phyloP scores from a whole-genome alignment of 495 filamentous ascomycete genomes.

The Pyrenopolyporus hunteri region DNA sequence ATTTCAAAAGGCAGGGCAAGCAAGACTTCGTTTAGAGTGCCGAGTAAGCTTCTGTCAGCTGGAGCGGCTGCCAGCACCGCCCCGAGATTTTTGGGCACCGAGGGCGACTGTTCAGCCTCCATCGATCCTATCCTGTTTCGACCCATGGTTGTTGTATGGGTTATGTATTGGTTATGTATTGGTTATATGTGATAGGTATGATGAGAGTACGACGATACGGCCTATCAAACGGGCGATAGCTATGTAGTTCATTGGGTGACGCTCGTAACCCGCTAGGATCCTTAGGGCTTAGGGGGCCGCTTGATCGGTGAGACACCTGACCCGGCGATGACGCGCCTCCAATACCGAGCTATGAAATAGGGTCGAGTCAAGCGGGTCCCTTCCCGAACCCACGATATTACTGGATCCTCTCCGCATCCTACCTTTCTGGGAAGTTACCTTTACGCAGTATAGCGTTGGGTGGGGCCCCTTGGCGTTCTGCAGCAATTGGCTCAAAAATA shows the following conservation, averaged over 20 bases:
- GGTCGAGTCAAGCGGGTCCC: constrained; percentile 2
- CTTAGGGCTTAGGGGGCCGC: constrained; percentile 23
- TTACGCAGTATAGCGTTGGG: not conserved
- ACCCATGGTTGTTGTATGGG: not conserved
- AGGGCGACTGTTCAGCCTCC: constrained; percentile 5
- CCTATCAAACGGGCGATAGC: no score
- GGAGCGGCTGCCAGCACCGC: not conserved
- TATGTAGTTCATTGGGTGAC: no score
- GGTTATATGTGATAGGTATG: no score
- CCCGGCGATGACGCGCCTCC: constrained; percentile 24
- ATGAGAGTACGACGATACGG: no score
- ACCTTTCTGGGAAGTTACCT: not conserved
- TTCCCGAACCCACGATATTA: constrained; percentile 7
- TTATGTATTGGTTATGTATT: not conserved
- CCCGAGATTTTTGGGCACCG: not conserved
- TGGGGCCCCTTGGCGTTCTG: no score
- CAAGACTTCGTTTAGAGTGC: not conserved
- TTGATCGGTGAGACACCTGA: constrained; percentile 22
- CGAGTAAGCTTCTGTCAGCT: constrained; percentile 2
- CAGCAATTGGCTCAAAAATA: no score
- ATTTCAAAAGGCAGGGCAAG: constrained; percentile 16
- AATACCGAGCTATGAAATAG: constrained; percentile 25
- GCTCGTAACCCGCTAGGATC: not conserved
- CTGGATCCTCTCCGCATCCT: constrained; percentile 27
- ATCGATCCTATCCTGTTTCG: not conserved